Evolutionary conservation across 208 protist species (phyloP), one percentile per base, ranked within the genome.

Genomic region (Crithidia brevicula): DNA sequence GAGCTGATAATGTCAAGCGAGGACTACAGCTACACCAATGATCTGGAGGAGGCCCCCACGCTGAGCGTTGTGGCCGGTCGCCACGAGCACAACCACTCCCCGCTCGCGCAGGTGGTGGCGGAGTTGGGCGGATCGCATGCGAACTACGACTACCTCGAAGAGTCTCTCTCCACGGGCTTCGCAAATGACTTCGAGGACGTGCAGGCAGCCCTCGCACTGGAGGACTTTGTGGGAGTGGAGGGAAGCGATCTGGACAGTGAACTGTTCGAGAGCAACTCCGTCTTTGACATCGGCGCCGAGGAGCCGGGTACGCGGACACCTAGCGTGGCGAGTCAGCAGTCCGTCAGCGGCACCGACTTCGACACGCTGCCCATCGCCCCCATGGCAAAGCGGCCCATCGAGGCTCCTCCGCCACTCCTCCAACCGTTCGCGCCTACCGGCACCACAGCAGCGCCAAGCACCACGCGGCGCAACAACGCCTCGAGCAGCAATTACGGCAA

Each of bases 1-100:
- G 28, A 20, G 16, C 52, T 4, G 38, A 49, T 46, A 22, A 69
- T 70, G 67, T 47, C 53, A 22, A 74, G 46, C 38, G 67, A 34
- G 11, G 74, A 49, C 28, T 79, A 74, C 56, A 67, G 40, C 8
- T 79, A 74, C 60, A 60, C 53, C 23, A 79, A 63, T 43, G 74
- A 79, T 47, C 54, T 65, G 16, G 74, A 73, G 49, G 64, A 67
- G 28, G 59, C 25, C 13, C 45, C 23, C 16, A n/a, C 45, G 43
- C 25, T 45, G 10, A 49, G 33, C 15, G 30, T 53, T 7, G 25
- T 42, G 30, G 10, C 58, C 33, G 61, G 33, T 33, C 52, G 45
- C 18, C 58, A 22, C 22, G 72, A 78, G 13, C 50, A 72, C n/a
- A 66, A 56, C 43, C 31, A 57, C 64, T 68, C 61, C 8, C 53